Conservation (phyloP, 495 filamentous ascomycete genomes). For the Hypoxylon fuscum region DNA sequence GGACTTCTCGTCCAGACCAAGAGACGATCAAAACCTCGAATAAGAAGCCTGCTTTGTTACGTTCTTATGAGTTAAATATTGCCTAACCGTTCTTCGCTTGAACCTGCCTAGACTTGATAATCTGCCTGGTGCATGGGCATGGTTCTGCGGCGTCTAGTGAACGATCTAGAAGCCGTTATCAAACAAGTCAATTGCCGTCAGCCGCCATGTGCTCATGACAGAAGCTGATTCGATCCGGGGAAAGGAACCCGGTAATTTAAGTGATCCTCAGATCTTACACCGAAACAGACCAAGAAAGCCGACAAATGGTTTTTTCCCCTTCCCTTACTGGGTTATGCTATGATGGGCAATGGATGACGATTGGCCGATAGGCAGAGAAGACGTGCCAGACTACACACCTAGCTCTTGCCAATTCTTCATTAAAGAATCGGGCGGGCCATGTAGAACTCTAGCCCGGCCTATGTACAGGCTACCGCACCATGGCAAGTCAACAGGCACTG, state of each 20-base stretch:
- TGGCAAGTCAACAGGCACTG: slow-evolving; percentile 11
- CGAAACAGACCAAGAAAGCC: slow-evolving; percentile 22
- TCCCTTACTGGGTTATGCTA: slow-evolving; percentile 14
- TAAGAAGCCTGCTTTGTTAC: neutral
- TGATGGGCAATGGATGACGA: slow-evolving; percentile 13
- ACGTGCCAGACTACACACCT: slow-evolving; percentile 22
- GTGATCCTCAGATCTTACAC: slow-evolving; percentile 30
- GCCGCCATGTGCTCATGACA: slow-evolving; percentile 6
- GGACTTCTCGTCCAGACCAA: too few relatives aligned
- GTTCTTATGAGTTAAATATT: neutral
- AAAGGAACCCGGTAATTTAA: slow-evolving; percentile 12
- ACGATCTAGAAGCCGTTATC: slow-evolving; percentile 16
- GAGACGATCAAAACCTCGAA: neutral
- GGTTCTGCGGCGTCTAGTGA: slow-evolving; percentile 4
- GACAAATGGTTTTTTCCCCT: too few relatives aligned
- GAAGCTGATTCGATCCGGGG: slow-evolving; percentile 34
- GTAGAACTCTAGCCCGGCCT: neutral
- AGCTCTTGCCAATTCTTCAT: slow-evolving; percentile 15
- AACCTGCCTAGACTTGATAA: slow-evolving; percentile 1
- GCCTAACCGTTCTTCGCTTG: neutral
- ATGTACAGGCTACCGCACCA: too few relatives aligned
- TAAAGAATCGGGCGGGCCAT: slow-evolving; percentile 10
- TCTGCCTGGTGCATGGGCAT: slow-evolving; percentile 6
- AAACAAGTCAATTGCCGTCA: slow-evolving; percentile 21
- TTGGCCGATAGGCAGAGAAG: slow-evolving; percentile 26